A percentile compares a stretch with the other conserved stretches of the same genome.
Conservation (phyloP, 805 yeast genomes). For the Blastobotrys parvus region DNA sequence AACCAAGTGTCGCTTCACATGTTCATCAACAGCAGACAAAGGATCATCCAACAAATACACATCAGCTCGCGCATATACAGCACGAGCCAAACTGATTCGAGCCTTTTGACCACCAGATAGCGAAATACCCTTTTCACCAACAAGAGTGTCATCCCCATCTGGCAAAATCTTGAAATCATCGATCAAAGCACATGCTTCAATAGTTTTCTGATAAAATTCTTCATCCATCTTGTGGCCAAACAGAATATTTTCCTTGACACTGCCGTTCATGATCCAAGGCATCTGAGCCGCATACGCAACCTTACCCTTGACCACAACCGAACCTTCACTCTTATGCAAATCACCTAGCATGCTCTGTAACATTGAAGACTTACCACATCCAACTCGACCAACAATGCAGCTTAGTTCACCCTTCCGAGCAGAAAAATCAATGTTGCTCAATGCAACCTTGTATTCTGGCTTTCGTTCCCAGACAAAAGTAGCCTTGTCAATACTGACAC, state of each 20-base stretch:
- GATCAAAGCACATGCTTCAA: constrained; percentile 58
- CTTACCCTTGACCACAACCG: constrained; percentile 62
- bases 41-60: constrained; percentile 71
- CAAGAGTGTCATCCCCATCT: constrained; percentile 70
- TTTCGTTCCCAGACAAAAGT: constrained; percentile 56
- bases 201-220: constrained; percentile 42
- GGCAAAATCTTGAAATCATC: constrained; percentile 60
- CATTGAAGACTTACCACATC: constrained; percentile 80
- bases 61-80: constrained; percentile 63
- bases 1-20: constrained; percentile 76
- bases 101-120: constrained; percentile 90
- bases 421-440: constrained; percentile 55
- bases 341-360: constrained; percentile 80
- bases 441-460: constrained; percentile 41
- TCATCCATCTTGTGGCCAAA: constrained; percentile 55
- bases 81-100: constrained; percentile 68
- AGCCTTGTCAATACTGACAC: constrained; percentile 30
- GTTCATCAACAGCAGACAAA: constrained; percentile 77
- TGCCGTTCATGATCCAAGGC: constrained; percentile 96
- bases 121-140: constrained; percentile 81
- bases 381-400: constrained; percentile 87
- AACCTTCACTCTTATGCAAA: constrained; percentile 65
- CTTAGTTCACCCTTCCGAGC: constrained; percentile 74
- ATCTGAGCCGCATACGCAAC: constrained; percentile 85
- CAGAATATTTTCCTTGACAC: constrained; percentile 66